A percentile compares a stretch with the other conserved stretches of the same genome.
phyloP scores from a whole-genome alignment of 495 filamentous ascomycete genomes.

The Diplogelasinospora grovesii region DNA sequence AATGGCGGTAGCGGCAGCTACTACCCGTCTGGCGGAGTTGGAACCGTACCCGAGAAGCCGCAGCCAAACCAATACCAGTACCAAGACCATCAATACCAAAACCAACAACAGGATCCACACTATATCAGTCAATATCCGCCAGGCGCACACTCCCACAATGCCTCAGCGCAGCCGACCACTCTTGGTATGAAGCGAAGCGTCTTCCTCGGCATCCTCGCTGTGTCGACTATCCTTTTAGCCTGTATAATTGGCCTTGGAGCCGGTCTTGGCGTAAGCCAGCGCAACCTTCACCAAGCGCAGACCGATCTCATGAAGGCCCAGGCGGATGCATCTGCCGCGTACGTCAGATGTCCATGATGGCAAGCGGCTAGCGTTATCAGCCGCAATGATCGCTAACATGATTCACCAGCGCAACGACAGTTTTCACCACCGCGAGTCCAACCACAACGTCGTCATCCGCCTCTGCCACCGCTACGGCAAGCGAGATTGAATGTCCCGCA shows the following conservation, averaged over 20 bases:
- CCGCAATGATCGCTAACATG: no score
- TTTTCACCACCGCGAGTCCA: background rate
- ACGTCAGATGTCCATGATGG: no score
- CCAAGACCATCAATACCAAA: no score
- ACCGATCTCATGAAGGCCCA: conserved; percentile 10
- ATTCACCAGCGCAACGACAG: conserved; percentile 4
- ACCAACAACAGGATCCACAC: no score
- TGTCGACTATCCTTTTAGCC: conserved; percentile 8
- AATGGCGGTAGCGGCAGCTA: no score
- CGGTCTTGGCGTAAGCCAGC: conserved; percentile 25
- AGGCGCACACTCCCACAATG: no score
- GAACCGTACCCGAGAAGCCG: no score
- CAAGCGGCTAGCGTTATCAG: no score
- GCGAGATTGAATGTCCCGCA: conserved; percentile 15
- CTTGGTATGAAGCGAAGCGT: conserved; percentile 17
- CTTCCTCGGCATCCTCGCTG: conserved; percentile 5
- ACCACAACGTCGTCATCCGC: conserved; percentile 1
- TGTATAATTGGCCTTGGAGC: conserved; percentile 22
- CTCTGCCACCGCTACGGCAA: conserved; percentile 6
- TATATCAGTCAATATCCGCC: no score
- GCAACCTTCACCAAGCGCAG: conserved; percentile 12
- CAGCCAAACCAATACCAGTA: no score
- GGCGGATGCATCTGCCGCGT: conserved; percentile 6
- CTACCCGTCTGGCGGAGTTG: no score
- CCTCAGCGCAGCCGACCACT: background rate